Percentiles rank a stretch among this genome's conserved stretches.
Conservation (phyloP, 805 yeast species). For the Yarrowia porcina region DNA sequence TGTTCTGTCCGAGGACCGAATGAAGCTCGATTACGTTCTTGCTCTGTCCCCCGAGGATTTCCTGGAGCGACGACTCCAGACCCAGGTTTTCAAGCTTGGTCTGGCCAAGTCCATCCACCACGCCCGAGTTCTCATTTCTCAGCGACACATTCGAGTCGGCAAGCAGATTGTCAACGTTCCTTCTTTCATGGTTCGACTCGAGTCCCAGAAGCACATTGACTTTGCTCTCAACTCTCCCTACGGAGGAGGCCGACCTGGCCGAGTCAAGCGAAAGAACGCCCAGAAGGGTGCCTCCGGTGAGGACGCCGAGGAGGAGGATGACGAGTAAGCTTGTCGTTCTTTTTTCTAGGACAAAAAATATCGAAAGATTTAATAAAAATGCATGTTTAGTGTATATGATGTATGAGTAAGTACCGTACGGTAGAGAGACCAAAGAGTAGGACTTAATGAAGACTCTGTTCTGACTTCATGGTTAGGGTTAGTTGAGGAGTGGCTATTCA, state of each 20-base stretch:
- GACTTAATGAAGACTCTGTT: no score
- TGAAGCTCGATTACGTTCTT: conserved; percentile 99
- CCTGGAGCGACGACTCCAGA: conserved; percentile 99
- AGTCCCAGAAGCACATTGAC: conserved; percentile 99
- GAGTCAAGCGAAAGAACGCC: conserved; percentile 94
- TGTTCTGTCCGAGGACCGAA: conserved; percentile 98
- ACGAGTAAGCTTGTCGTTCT: background rate
- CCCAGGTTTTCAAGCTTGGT: conserved; percentile 99
- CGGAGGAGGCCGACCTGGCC: conserved; percentile 99
- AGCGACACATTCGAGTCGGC: conserved; percentile 99
- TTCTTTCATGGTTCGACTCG: conserved; percentile 99
- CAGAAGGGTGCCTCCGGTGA: conserved; percentile 61
- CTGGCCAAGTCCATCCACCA: conserved; percentile 99
- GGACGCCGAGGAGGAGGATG: conserved; percentile 57
- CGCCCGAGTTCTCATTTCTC: conserved; percentile 97
- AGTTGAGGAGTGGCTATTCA: no score
- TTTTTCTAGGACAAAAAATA: background rate
- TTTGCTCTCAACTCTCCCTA: conserved; percentile 98
- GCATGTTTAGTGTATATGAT: background rate
- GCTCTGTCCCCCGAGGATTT: conserved; percentile 98
- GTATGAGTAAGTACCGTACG: no score
- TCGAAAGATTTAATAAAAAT: background rate
- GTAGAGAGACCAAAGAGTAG: no score
- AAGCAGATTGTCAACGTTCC: conserved; percentile 98
- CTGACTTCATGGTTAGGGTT: no score